These are phyloP conservation scores for Heimioporus sp. DNA, from an alignment of 768 basidiomycete species.

Conservation along the genomic window DNA sequence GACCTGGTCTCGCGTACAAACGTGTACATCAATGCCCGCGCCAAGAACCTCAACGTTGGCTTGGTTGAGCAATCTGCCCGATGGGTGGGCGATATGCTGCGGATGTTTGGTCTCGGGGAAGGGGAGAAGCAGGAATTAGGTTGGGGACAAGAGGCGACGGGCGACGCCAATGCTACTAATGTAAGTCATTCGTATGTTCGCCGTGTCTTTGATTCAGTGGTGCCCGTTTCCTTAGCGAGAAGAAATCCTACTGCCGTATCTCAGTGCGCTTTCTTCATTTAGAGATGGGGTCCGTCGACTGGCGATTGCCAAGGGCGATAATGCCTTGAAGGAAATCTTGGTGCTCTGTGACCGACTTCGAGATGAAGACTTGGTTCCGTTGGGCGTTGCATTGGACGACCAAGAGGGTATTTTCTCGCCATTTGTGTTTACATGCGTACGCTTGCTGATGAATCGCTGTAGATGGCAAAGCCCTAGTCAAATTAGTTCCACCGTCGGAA, in stretches of 20 bases:
- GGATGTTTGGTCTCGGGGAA: conserved; percentile 78
- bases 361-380: conserved; percentile 85
- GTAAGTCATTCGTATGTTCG: conserved; percentile 38
- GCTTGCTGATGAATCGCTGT: background rate
- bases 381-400: conserved; percentile 96
- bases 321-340: conserved; percentile 76
- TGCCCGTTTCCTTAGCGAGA: conserved; percentile 58
- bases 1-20: conserved; percentile 85
- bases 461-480: conserved; percentile 96
- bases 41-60: conserved; percentile 55
- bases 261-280: conserved; percentile 83
- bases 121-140: conserved; percentile 68
- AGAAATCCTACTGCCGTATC: conserved; percentile 84
- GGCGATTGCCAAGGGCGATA: conserved; percentile 69
- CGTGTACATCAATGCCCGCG: conserved; percentile 76
- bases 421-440: background rate
- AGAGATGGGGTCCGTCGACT: conserved; percentile 83
- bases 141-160: conserved; percentile 71
- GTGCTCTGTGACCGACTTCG: conserved; percentile 86
- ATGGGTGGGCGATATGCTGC: conserved; percentile 74
- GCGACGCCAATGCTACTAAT: conserved; percentile 35
- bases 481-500: conserved; percentile 80
- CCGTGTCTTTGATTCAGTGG: background rate
- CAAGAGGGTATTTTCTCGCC: conserved; percentile 67
- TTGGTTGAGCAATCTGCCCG: conserved; percentile 62